Percentiles rank a stretch among this genome's conserved stretches.
phyloP scores from a whole-genome alignment of 768 basidiomycete genomes.

The Lenzites betulinus region DNA sequence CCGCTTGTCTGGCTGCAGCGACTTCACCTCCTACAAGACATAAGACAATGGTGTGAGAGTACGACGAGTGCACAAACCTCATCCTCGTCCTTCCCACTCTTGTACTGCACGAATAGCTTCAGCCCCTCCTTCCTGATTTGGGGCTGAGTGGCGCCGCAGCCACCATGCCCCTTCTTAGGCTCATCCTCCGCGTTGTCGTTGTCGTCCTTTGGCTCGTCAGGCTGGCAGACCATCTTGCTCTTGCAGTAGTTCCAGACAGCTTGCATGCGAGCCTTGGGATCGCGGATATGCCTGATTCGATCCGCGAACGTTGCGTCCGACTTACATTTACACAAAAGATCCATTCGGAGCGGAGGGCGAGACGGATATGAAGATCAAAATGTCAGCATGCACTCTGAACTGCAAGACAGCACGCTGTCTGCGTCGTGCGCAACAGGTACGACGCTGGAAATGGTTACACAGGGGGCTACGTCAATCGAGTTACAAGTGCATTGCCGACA shows the following conservation, averaged over 20 bases:
- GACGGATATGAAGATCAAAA: slow-evolving; percentile 56
- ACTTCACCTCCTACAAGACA: slow-evolving; percentile 67
- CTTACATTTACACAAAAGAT: slow-evolving; percentile 48
- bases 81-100: slow-evolving; percentile 91
- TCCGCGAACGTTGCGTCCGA: slow-evolving; percentile 83
- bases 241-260: slow-evolving; percentile 87
- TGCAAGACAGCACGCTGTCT: slow-evolving; percentile 34
- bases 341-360: slow-evolving; percentile 2
- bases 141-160: slow-evolving; percentile 93
- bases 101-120: slow-evolving; percentile 93
- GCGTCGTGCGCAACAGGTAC: slow-evolving; percentile 25
- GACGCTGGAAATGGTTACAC: slow-evolving; percentile 44
- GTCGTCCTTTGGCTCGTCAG: slow-evolving; percentile 88
- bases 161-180: slow-evolving; percentile 91
- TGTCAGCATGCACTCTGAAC: slow-evolving; percentile 58
- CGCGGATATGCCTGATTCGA: slow-evolving; percentile 84
- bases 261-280: slow-evolving; percentile 86
- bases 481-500: slow-evolving; percentile 63
- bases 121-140: slow-evolving; percentile 90
- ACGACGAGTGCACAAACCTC: slow-evolving; percentile 62
- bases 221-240: slow-evolving; percentile 83
- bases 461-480: slow-evolving; percentile 63
- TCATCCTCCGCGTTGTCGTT: slow-evolving; percentile 73
- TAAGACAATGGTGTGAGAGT: slow-evolving; percentile 4
- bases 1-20: slow-evolving; percentile 79